phyloP scores from a whole-genome alignment of 306 rosid species.

The Glycine latifolia region DNA sequence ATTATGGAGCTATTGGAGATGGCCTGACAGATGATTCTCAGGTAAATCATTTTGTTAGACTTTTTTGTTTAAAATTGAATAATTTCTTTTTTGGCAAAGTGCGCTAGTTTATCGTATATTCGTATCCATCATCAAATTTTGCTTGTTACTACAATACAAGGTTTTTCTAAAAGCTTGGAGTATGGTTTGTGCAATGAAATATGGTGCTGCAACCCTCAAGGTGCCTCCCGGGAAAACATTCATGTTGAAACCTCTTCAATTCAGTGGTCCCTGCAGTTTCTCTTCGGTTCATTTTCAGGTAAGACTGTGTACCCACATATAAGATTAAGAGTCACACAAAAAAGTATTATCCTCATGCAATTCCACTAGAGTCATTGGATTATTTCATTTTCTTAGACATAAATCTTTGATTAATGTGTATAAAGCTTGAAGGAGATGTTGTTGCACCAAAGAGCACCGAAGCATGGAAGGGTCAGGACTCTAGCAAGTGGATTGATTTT shows the following conservation, averaged over 20 bases:
- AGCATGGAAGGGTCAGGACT: background rate
- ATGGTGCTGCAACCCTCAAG: background rate
- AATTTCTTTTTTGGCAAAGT: background rate
- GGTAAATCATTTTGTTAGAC: slow-evolving; percentile 13
- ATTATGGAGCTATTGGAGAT: slow-evolving; percentile 50
- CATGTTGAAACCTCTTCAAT: slow-evolving; percentile 39
- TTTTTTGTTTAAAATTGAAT: background rate
- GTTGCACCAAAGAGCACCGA: slow-evolving; percentile 41
- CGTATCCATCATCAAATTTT: background rate
- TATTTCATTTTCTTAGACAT: background rate
- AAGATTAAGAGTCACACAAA: background rate
- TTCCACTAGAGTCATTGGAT: background rate
- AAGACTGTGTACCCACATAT: background rate
- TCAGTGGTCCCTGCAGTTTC: slow-evolving; percentile 41
- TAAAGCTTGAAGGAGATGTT: slow-evolving; percentile 43
- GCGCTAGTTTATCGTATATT: background rate
- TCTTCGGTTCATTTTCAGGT: slow-evolving; percentile 41
- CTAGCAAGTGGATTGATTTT: slow-evolving; percentile 22
- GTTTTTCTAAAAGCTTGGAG: slow-evolving; percentile 42
- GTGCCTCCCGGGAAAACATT: slow-evolving; percentile 35
- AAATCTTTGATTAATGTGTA: background rate
- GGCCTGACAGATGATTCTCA: slow-evolving; percentile 43
- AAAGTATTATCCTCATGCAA: background rate
- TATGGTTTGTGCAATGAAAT: background rate
- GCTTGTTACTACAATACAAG: slow-evolving; percentile 18